Percentiles rank a stretch among this genome's conserved stretches.
Evolutionary conservation across 169 alveolate genomes (phyloP).

Genomic region (Miamiensis avidus): DNA sequence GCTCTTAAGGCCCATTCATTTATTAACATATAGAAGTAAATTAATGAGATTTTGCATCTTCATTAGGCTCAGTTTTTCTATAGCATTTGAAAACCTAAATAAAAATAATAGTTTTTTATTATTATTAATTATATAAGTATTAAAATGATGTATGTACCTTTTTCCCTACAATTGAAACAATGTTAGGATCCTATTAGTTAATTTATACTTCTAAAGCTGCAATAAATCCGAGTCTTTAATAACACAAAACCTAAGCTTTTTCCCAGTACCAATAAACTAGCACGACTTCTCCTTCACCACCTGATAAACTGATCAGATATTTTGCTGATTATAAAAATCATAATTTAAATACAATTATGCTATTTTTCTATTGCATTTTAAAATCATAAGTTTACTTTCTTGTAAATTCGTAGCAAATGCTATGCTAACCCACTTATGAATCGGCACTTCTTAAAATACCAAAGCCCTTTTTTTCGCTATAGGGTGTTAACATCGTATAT

Average conservation of each 20-base stretch:
- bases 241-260: constrained; percentile 1
- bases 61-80: constrained; percentile 3
- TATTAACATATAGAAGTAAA: background rate
- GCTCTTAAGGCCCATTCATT: background rate
- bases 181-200: constrained; percentile 12
- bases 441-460: constrained; percentile 14
- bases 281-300: constrained; percentile 59
- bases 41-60: background rate
- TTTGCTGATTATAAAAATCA: constrained; percentile 19
- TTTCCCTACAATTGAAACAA: background rate
- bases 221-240: too few relatives aligned
- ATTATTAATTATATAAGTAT: too few relatives aligned
- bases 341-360: constrained; percentile 6
- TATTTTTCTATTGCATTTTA: constrained; percentile 26
- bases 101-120: too few relatives aligned
- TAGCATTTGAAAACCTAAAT: background rate
- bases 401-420: constrained; percentile 39
- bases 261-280: constrained; percentile 28
- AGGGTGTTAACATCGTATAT: constrained; percentile 37
- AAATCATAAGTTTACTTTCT: constrained; percentile 43
- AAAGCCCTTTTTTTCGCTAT: constrained; percentile 28
- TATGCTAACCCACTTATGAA: constrained; percentile 38
- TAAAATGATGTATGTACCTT: background rate
- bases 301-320: constrained; percentile 70
- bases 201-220: constrained; percentile 2